Conservation (phyloP, 352 stramenopile species). For the Globisporangium heterothallicum region DNA sequence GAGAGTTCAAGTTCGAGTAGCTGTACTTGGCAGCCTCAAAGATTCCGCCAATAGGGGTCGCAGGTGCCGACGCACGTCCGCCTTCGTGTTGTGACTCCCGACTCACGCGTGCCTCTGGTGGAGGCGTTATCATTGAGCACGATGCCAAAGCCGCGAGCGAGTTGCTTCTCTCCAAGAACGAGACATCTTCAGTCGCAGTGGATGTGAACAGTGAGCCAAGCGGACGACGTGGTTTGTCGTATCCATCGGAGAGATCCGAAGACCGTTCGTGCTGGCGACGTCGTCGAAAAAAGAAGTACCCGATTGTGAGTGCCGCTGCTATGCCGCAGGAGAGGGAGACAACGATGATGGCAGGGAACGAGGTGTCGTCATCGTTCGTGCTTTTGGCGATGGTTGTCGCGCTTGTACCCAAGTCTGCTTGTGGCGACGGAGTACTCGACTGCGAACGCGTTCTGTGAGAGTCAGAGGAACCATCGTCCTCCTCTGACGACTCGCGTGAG, state of each 20-base stretch:
- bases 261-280: conserved; percentile 3
- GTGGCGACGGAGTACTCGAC: background rate
- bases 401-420: background rate
- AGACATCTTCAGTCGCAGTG: conserved; percentile 1
- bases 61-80: background rate
- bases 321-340: conserved; percentile 15
- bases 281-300: conserved; percentile 8
- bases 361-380: background rate
- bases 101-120: background rate
- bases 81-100: background rate
- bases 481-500: no score
- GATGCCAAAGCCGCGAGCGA: background rate
- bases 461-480: no score
- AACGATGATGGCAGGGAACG: conserved; percentile 3
- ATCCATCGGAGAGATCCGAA: background rate
- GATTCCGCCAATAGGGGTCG: background rate
- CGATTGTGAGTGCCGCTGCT: conserved; percentile 7
- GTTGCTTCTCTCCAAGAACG: background rate
- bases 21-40: background rate
- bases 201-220: conserved; percentile 9
- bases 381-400: background rate
- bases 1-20: conserved; percentile 3
- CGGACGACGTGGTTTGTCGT: conserved; percentile 8
- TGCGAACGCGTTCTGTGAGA: background rate
- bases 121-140: conserved; percentile 8